These are phyloP conservation scores for Botryotinia convoluta DNA, from an alignment of 2,329 filamentous ascomycete species.

Conservation along the genomic window DNA sequence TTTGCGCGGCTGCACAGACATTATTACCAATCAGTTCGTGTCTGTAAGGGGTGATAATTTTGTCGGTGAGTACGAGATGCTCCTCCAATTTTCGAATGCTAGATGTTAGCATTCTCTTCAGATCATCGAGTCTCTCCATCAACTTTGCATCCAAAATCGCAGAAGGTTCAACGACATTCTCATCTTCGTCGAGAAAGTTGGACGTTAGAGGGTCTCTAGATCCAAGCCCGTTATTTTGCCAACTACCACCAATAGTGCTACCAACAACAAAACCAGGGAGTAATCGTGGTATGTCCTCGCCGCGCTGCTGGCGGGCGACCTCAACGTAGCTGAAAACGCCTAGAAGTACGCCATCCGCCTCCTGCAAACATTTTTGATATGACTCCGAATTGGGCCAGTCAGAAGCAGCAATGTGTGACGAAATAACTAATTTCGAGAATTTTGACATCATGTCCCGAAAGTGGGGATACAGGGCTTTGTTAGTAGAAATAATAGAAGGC, in stretches of 20 bases:
- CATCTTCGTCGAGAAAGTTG: constrained; percentile 82
- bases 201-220: constrained; percentile 71
- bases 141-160: constrained; percentile 72
- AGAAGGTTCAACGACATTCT: constrained; percentile 68
- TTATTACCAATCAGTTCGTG: constrained; percentile 81
- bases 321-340: constrained; percentile 97
- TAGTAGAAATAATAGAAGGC: constrained; percentile 97
- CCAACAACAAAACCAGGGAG: constrained; percentile 91
- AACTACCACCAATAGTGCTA: constrained; percentile 79
- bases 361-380: constrained; percentile 89
- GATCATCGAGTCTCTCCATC: constrained; percentile 79
- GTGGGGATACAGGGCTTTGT: constrained; percentile 94
- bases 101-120: constrained; percentile 80
- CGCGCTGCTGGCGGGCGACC: constrained; percentile 86
- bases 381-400: constrained; percentile 95
- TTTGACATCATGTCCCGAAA: constrained; percentile 99
- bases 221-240: constrained; percentile 70
- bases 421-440: constrained; percentile 98
- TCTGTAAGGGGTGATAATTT: constrained; percentile 73
- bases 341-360: constrained; percentile 93
- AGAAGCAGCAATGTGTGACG: constrained; percentile 93
- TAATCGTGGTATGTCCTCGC: constrained; percentile 88
- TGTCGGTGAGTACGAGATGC: constrained; percentile 72
- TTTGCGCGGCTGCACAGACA: constrained; percentile 73
- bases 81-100: constrained; percentile 86